Percentiles rank a stretch among this genome's conserved stretches.
These are phyloP conservation scores for Henckelia pumila DNA, from an alignment of 257 asterid species.

Conservation along the genomic window DNA sequence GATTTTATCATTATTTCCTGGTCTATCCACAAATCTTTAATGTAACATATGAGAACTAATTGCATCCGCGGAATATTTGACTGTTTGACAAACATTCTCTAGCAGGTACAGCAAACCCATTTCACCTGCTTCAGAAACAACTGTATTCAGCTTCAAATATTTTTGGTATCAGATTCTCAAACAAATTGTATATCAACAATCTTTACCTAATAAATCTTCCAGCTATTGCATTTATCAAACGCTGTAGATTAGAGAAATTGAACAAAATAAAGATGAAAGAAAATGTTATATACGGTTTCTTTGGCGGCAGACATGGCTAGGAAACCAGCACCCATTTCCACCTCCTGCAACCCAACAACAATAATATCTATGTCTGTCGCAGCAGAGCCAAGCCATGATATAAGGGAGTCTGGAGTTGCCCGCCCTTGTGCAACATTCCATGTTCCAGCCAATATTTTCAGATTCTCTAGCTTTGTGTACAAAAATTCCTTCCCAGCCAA, in stretches of 20 bases:
- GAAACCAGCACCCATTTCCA: slow-evolving; percentile 99
- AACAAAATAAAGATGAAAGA: slow-evolving; percentile 11
- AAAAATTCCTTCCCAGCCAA: slow-evolving; percentile 73
- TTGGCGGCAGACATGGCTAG: slow-evolving; percentile 98
- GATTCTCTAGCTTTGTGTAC: slow-evolving; percentile 71
- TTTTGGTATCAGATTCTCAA: background rate
- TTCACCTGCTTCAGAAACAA: background rate
- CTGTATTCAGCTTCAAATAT: background rate
- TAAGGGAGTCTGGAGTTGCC: slow-evolving; percentile 81
- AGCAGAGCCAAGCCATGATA: slow-evolving; percentile 85
- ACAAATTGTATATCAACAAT: background rate
- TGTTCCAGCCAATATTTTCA: slow-evolving; percentile 90
- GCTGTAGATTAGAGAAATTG: background rate
- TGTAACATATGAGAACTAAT: background rate
- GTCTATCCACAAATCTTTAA: slow-evolving; percentile 10
- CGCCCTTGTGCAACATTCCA: slow-evolving; percentile 99
- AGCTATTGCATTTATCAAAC: too few relatives aligned
- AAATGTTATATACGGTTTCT: slow-evolving; percentile 70
- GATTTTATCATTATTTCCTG: background rate
- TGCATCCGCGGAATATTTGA: background rate
- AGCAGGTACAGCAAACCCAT: background rate
- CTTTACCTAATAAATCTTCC: slow-evolving; percentile 7
- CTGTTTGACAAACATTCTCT: background rate
- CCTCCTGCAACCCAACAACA: slow-evolving; percentile 94
- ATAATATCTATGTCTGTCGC: slow-evolving; percentile 70